phyloP scores from a whole-genome alignment of 768 basidiomycete species.

The Terana coerulea region DNA sequence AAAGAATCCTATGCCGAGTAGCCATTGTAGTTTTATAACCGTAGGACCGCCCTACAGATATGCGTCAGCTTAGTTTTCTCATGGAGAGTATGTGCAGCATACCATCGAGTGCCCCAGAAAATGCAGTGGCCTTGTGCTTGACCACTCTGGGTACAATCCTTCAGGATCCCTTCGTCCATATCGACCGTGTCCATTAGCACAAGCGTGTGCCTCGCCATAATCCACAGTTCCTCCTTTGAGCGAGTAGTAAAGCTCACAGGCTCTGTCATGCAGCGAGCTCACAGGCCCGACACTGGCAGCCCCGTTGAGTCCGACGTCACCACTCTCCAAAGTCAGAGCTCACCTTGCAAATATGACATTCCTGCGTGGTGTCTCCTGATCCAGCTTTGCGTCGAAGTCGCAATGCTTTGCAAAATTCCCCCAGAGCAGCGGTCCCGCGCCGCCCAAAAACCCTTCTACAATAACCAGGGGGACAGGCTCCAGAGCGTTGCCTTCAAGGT shows the following conservation, averaged over 20 bases:
- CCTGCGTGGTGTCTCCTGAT: slow-evolving; percentile 13
- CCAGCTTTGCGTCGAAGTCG: slow-evolving; percentile 19
- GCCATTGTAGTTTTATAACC: slow-evolving; percentile 41
- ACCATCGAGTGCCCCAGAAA: slow-evolving; percentile 50
- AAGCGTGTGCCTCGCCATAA: slow-evolving; percentile 43
- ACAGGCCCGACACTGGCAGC: slow-evolving; percentile 42
- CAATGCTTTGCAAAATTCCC: slow-evolving; percentile 35
- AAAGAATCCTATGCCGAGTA: slow-evolving; percentile 40
- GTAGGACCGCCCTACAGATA: slow-evolving; percentile 42
- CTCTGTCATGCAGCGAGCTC: slow-evolving; percentile 49
- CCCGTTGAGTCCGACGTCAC: background rate
- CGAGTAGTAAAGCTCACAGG: slow-evolving; percentile 47
- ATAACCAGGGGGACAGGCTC: slow-evolving; percentile 36
- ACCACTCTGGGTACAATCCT: slow-evolving; percentile 48
- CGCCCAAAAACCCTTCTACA: slow-evolving; percentile 46
- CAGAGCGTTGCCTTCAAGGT: background rate
- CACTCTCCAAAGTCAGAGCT: background rate
- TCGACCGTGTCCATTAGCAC: slow-evolving; percentile 34
- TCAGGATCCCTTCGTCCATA: slow-evolving; percentile 36
- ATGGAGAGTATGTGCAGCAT: slow-evolving; percentile 10
- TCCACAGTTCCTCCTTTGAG: slow-evolving; percentile 48
- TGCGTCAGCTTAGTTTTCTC: background rate
- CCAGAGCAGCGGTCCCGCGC: slow-evolving; percentile 35
- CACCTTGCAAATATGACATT: slow-evolving; percentile 30
- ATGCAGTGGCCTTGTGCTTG: slow-evolving; percentile 38